Evolutionary conservation across 306 rosid species (phyloP).

Genomic region (Carpinus fangiana): DNA sequence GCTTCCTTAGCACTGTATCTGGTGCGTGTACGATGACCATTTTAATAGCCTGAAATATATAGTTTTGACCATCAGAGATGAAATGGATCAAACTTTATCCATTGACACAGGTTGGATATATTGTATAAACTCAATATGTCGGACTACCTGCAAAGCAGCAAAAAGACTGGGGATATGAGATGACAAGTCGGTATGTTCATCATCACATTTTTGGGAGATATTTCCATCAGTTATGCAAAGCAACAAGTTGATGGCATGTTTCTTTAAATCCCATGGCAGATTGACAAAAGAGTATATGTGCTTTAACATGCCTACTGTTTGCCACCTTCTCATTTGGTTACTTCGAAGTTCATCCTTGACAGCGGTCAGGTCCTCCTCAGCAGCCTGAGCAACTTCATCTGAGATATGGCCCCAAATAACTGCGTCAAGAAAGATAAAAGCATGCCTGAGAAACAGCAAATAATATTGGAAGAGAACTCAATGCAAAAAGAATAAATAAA

Average conservation of each 20-base stretch:
- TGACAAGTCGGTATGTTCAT: slow-evolving; percentile 43
- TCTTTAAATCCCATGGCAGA: slow-evolving; percentile 80
- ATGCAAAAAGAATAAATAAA: slow-evolving; percentile 1
- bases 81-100: slow-evolving; percentile 5
- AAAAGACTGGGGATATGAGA: slow-evolving; percentile 59
- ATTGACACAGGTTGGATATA: slow-evolving; percentile 16
- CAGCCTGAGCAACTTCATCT: slow-evolving; percentile 54
- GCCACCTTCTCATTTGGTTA: slow-evolving; percentile 73
- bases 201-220: slow-evolving; percentile 34
- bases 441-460: slow-evolving; percentile 25
- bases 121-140: slow-evolving; percentile 8
- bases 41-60: slow-evolving; percentile 71
- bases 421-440: slow-evolving; percentile 32
- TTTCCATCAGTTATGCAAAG: slow-evolving; percentile 51
- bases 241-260: slow-evolving; percentile 65
- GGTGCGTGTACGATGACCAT: slow-evolving; percentile 67
- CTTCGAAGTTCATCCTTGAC: slow-evolving; percentile 57
- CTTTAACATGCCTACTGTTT: slow-evolving; percentile 78
- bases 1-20: slow-evolving; percentile 56
- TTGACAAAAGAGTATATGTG: slow-evolving; percentile 52
- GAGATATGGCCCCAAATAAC: slow-evolving; percentile 78
- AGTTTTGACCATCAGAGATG: slow-evolving; percentile 23
- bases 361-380: slow-evolving; percentile 50
- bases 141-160: slow-evolving; percentile 74
- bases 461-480: not conserved